Conservation (phyloP, 1,284 basidiomycete species). For the Neolentinus lepideus region DNA sequence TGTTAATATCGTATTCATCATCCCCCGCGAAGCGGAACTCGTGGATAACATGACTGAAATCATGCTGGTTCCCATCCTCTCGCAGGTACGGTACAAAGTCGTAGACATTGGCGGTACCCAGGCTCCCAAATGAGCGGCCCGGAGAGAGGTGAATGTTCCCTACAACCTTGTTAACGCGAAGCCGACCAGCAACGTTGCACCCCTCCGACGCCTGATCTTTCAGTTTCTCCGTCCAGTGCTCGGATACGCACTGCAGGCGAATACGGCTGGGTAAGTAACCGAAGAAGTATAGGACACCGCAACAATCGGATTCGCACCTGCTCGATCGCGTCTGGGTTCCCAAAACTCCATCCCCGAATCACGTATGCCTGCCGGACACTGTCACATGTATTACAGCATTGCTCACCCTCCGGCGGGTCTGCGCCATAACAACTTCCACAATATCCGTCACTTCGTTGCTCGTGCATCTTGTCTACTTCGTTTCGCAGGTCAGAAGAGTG, state of each 20-base stretch:
- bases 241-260: slow-evolving; percentile 70
- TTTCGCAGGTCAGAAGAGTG: slow-evolving; percentile 68
- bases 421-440: slow-evolving; percentile 99
- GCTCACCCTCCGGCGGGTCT: slow-evolving; percentile 59
- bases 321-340: slow-evolving; percentile 86
- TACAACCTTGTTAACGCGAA: slow-evolving; percentile 96
- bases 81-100: slow-evolving; percentile 95
- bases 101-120: slow-evolving; percentile 69
- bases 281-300: background rate
- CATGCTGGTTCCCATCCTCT: slow-evolving; percentile 82
- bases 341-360: slow-evolving; percentile 92
- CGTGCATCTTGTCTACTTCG: slow-evolving; percentile 76
- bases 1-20: slow-evolving; percentile 66
- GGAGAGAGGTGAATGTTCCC: slow-evolving; percentile 88
- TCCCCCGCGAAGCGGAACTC: slow-evolving; percentile 81
- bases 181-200: slow-evolving; percentile 86
- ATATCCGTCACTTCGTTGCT: slow-evolving; percentile 57
- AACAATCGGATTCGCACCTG: slow-evolving; percentile 55
- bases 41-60: slow-evolving; percentile 91
- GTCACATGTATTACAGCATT: slow-evolving; percentile 97
- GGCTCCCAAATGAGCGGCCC: slow-evolving; percentile 90
- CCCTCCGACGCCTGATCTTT: slow-evolving; percentile 91
- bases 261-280: slow-evolving; percentile 1
- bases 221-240: slow-evolving; percentile 94
- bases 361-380: slow-evolving; percentile 90